A percentile compares a stretch with the other conserved stretches of the same genome.
These are phyloP conservation scores for Cryptosporidium meleagridis DNA, from an alignment of 169 alveolate species.

Conservation along the genomic window DNA sequence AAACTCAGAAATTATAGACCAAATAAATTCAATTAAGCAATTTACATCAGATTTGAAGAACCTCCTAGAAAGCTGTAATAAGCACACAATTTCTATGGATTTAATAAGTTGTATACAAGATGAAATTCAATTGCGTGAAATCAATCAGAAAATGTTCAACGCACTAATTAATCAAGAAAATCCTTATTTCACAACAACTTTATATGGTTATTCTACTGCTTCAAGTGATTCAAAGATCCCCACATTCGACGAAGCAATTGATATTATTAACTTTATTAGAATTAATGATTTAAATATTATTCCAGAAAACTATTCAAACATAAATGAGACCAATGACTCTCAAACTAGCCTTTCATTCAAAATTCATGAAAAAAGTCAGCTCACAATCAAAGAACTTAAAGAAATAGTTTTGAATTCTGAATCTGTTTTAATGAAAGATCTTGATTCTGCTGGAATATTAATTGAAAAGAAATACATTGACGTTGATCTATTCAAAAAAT, in stretches of 20 bases:
- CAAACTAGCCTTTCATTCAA: background rate
- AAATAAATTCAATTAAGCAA: background rate
- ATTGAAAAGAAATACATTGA: conserved; percentile 29
- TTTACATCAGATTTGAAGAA: background rate
- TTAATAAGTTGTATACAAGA: conserved; percentile 46
- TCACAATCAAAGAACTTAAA: conserved; percentile 30
- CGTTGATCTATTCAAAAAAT: conserved; percentile 21
- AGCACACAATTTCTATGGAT: conserved; percentile 43
- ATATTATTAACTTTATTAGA: conserved; percentile 19
- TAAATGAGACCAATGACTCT: background rate
- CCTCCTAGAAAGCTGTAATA: conserved; percentile 8
- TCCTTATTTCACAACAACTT: background rate
- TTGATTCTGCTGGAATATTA: background rate
- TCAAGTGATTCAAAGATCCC: background rate
- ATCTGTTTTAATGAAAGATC: background rate
- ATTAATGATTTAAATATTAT: background rate
- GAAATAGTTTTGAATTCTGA: background rate
- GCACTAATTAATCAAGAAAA: conserved; percentile 26
- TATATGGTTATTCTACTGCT: background rate
- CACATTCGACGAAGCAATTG: conserved; percentile 25
- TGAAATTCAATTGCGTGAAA: conserved; percentile 54
- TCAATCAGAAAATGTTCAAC: conserved; percentile 44
- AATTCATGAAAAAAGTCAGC: background rate
- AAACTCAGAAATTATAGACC: background rate
- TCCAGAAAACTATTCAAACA: background rate